These are phyloP conservation scores for Hapsidospora chrysogenum DNA, from an alignment of 495 filamentous ascomycete genomes.

Conservation along the genomic window DNA sequence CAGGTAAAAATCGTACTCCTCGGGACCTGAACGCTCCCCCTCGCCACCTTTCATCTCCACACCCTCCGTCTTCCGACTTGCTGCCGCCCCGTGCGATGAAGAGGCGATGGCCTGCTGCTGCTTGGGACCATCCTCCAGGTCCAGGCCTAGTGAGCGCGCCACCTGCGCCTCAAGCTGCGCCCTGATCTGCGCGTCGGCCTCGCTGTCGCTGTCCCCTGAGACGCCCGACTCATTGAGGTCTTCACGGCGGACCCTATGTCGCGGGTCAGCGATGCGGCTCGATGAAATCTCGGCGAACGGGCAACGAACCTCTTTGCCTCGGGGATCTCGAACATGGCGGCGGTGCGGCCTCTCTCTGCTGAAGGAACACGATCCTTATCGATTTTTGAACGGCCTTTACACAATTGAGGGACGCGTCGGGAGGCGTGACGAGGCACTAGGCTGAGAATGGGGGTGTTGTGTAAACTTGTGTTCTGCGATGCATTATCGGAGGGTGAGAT, in stretches of 20 bases:
- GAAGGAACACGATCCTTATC: too few species aligned
- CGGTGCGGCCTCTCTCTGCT: too few species aligned
- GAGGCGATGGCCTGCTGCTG: background rate
- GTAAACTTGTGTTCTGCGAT: too few species aligned
- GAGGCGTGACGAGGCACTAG: too few species aligned
- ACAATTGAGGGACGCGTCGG: too few species aligned
- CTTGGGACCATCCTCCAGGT: conserved; percentile 6
- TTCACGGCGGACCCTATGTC: conserved; percentile 29
- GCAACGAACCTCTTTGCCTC: conserved; percentile 30
- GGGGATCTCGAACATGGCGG: conserved; percentile 33
- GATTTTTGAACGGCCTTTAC: too few species aligned
- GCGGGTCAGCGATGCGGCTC: background rate
- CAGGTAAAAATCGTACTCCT: conserved; percentile 33
- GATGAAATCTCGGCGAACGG: background rate
- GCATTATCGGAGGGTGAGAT: too few species aligned
- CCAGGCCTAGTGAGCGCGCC: conserved; percentile 19
- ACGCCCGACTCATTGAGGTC: conserved; percentile 24
- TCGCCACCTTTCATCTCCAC: conserved; percentile 3
- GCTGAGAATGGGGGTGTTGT: too few species aligned
- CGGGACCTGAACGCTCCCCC: conserved; percentile 7
- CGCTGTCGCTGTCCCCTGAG: conserved; percentile 10
- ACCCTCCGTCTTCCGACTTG: conserved; percentile 3
- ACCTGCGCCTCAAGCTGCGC: conserved; percentile 24
- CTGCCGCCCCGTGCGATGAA: too few species aligned
- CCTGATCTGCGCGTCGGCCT: conserved; percentile 13